A percentile compares a stretch with the other conserved stretches of the same genome.
Evolutionary conservation across 2,329 filamentous ascomycete species (phyloP).

Genomic region (Sporothrix inflata): DNA sequence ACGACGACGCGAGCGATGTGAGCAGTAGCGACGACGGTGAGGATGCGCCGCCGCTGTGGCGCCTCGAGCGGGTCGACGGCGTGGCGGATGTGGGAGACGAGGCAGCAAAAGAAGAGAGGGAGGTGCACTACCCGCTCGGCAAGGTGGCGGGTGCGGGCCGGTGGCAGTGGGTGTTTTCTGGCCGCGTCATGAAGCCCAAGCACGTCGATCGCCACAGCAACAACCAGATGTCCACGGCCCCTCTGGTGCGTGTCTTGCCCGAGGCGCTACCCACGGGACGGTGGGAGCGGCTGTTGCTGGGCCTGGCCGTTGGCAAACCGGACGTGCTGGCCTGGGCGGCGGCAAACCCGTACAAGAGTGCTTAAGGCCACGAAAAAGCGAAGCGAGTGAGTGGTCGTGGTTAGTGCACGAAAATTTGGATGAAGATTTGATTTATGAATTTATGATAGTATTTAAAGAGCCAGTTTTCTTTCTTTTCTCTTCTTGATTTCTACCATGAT

Average conservation of each 20-base stretch:
- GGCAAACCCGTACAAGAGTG: slow-evolving; percentile 11
- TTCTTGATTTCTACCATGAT: background rate
- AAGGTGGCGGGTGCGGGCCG: slow-evolving; percentile 37
- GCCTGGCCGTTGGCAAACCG: slow-evolving; percentile 28
- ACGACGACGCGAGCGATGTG: slow-evolving; percentile 18
- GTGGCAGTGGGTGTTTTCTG: slow-evolving; percentile 41
- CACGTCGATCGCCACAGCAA: slow-evolving; percentile 22
- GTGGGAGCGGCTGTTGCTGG: slow-evolving; percentile 40
- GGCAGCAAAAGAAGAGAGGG: slow-evolving; percentile 19
- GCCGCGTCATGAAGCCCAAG: slow-evolving; percentile 26
- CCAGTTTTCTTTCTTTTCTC: background rate
- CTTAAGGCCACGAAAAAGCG: background rate
- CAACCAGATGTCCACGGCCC: slow-evolving; percentile 18
- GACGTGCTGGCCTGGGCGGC: slow-evolving; percentile 33
- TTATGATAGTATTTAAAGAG: background rate
- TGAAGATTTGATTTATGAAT: background rate
- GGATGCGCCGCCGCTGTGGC: slow-evolving; percentile 36
- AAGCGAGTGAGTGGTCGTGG: too few species aligned
- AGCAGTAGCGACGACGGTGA: slow-evolving; percentile 21
- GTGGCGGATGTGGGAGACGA: background rate
- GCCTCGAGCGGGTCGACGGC: slow-evolving; percentile 34
- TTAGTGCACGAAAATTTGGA: too few species aligned
- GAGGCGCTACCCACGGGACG: slow-evolving; percentile 43
- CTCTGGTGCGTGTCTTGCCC: slow-evolving; percentile 33
- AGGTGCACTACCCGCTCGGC: slow-evolving; percentile 36